These are phyloP conservation scores for Irpex lacteus DNA, from an alignment of 1,284 basidiomycete genomes.

Conservation along the genomic window DNA sequence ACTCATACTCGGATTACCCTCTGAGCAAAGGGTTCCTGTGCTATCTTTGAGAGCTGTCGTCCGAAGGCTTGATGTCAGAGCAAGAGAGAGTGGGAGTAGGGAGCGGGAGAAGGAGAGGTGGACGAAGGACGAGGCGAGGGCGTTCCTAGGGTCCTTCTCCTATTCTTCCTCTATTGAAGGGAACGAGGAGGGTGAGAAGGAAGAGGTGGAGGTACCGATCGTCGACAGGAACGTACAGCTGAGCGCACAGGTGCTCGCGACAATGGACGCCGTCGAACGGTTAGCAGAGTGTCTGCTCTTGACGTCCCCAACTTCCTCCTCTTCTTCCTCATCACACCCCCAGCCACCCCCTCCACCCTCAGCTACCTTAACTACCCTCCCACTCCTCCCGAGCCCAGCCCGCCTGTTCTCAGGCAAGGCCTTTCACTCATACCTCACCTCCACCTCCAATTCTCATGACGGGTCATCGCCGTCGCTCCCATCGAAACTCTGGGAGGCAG, in stretches of 20 bases:
- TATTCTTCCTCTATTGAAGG: constrained; percentile 9
- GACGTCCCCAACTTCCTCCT: not conserved
- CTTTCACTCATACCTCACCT: constrained; percentile 53
- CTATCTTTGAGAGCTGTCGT: constrained; percentile 64
- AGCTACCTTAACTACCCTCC: constrained; percentile 7
- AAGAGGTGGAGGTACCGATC: constrained; percentile 25
- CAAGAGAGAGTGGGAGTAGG: constrained; percentile 45
- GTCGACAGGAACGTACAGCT: constrained; percentile 69
- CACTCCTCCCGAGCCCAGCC: constrained; percentile 39
- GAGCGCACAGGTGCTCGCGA: constrained; percentile 61
- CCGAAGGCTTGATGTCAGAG: constrained; percentile 45
- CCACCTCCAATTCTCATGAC: constrained; percentile 21
- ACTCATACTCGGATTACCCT: constrained; percentile 42
- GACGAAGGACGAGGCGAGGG: constrained; percentile 62
- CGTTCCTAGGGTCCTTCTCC: constrained; percentile 56
- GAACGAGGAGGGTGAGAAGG: constrained; percentile 1
- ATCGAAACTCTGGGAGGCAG: constrained; percentile 44
- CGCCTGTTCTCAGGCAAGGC: constrained; percentile 52
- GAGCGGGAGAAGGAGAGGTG: constrained; percentile 64
- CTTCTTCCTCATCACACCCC: not conserved
- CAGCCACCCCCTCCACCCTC: no score
- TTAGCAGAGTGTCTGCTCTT: constrained; percentile 56
- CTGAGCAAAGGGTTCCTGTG: constrained; percentile 44
- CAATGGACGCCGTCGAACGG: constrained; percentile 57
- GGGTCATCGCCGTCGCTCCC: not conserved